These are phyloP conservation scores for Nematodospora valgi DNA, from an alignment of 805 yeast species.

Conservation along the genomic window DNA sequence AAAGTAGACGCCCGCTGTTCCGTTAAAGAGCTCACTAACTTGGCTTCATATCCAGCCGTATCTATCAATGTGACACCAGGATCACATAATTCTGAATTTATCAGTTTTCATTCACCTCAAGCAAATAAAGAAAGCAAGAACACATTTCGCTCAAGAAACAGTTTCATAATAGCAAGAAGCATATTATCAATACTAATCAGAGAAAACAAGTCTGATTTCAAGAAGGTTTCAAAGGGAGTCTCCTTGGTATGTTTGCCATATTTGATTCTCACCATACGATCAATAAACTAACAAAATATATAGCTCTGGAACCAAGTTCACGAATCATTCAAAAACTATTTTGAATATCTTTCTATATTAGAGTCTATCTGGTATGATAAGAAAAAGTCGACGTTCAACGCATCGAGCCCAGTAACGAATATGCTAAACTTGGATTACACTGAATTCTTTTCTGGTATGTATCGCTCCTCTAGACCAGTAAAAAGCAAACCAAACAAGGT, in stretches of 20 bases:
- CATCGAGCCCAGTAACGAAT: not conserved
- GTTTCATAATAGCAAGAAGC: constrained; percentile 2
- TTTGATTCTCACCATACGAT: not conserved
- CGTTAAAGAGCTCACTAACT: constrained; percentile 1
- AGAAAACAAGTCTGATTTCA: constrained; percentile 1
- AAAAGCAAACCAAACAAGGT: not conserved
- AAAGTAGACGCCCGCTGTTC: not conserved
- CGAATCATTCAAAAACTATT: constrained; percentile 1
- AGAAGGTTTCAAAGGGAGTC: not conserved
- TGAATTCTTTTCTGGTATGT: not conserved
- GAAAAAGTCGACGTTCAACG: not conserved
- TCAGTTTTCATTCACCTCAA: not conserved
- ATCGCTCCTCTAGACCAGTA: not conserved
- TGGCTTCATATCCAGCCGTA: not conserved
- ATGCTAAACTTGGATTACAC: not conserved
- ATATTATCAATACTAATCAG: constrained; percentile 1
- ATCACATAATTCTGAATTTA: constrained; percentile 1
- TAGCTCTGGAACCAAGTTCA: not conserved
- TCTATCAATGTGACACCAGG: not conserved
- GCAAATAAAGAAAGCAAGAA: not conserved
- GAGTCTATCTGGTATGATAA: constrained; percentile 1
- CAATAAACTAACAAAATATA: not conserved
- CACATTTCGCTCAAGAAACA: constrained; percentile 3
- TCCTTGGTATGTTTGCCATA: constrained; percentile 2
- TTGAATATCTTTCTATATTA: constrained; percentile 3